Conservation (phyloP, 1,284 basidiomycete genomes). For the Rhodotorula sp. region DNA sequence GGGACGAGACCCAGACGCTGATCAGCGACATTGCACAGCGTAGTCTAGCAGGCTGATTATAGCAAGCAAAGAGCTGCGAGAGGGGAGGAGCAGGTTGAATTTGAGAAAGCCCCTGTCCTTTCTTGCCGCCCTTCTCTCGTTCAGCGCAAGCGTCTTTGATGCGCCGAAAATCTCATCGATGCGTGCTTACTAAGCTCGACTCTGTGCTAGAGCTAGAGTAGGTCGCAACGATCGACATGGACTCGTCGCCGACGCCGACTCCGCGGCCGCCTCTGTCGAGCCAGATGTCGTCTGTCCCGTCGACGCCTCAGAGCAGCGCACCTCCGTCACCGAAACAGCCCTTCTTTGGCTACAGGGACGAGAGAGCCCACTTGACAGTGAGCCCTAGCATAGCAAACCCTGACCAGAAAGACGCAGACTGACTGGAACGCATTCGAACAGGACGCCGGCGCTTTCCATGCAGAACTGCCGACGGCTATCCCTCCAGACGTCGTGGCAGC, state of each 20-base stretch:
- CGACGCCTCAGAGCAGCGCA: not conserved
- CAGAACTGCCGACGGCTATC: conserved; percentile 27
- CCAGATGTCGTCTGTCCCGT: not conserved
- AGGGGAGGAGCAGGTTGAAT: too few relatives aligned
- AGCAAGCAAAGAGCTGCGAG: too few relatives aligned
- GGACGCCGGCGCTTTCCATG: conserved; percentile 34
- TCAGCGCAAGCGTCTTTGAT: too few relatives aligned
- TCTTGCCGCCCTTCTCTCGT: too few relatives aligned
- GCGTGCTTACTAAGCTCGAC: too few relatives aligned
- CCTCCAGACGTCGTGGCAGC: conserved; percentile 9
- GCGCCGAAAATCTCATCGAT: too few relatives aligned
- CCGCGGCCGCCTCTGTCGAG: not conserved
- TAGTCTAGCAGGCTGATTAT: too few relatives aligned
- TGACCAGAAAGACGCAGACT: rapidly evolving
- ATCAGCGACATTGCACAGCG: conserved; percentile 50
- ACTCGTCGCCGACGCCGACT: not conserved
- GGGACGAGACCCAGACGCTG: conserved; percentile 74
- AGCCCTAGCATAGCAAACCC: not conserved
- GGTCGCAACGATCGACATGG: not conserved
- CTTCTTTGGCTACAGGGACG: conserved; percentile 29
- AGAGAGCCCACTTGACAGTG: conserved; percentile 31
- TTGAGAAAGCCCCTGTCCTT: too few relatives aligned
- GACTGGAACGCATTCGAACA: not conserved
- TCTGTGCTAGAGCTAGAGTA: too few relatives aligned
- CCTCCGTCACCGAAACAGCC: conserved; percentile 11